A percentile compares a stretch with the other conserved stretches of the same genome.
Conservation (phyloP, 176 grass and related monocot genomes). For the Aechmea fasciata region DNA sequence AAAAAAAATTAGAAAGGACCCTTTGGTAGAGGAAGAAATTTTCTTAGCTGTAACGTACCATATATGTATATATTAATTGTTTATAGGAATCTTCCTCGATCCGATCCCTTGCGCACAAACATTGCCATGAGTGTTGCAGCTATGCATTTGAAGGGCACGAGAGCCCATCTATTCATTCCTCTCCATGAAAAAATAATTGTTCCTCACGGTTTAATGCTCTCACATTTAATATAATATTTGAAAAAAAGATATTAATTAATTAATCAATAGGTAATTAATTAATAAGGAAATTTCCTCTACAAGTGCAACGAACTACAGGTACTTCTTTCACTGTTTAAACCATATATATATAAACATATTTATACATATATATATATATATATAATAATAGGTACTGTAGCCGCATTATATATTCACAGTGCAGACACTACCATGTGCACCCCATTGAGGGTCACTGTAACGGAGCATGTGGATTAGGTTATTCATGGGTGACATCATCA, state of each 20-base stretch:
- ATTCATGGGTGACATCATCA: not conserved
- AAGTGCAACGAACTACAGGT: not conserved
- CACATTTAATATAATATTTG: not conserved
- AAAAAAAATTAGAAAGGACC: not conserved
- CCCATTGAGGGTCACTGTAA: not conserved
- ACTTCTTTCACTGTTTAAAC: not conserved
- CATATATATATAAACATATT: not conserved
- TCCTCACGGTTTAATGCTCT: not conserved
- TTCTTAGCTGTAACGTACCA: not conserved
- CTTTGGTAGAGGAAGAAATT: not conserved
- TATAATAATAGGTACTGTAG: not conserved
- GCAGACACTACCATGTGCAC: slow-evolving; percentile 11
- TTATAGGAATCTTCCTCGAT: too few relatives aligned
- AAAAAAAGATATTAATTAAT: not conserved
- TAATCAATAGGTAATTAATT: not conserved
- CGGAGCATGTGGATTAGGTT: not conserved
- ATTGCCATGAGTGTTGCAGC: not conserved
- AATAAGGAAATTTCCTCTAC: not conserved
- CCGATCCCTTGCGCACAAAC: too few relatives aligned
- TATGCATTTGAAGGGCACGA: not conserved
- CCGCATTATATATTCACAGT: not conserved
- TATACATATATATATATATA: too few relatives aligned
- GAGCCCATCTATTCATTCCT: slow-evolving; percentile 4
- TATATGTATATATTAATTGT: not conserved
- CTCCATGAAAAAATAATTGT: not conserved